Evolutionary conservation across 306 rosid genomes (phyloP).

Genomic region (Cucurbita pepo): DNA sequence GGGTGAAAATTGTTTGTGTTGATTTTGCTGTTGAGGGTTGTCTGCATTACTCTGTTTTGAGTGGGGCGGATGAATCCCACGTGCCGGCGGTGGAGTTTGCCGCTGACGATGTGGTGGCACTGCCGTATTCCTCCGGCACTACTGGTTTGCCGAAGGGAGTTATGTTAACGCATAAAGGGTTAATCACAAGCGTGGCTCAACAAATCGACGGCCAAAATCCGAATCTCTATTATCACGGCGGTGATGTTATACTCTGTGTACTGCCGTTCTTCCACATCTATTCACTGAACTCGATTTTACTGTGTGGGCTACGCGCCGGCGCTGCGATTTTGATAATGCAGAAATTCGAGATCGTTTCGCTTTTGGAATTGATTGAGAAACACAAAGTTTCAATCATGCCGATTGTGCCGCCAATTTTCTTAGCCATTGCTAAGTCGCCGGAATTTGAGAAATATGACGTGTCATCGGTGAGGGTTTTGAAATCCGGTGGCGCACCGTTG

Average conservation of each 20-base stretch:
- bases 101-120: slow-evolving; percentile 39
- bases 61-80: slow-evolving; percentile 10
- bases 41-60: slow-evolving; percentile 36
- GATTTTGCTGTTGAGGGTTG: slow-evolving; percentile 21
- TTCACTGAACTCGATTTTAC: slow-evolving; percentile 59
- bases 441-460: slow-evolving; percentile 36
- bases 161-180: slow-evolving; percentile 68
- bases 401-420: slow-evolving; percentile 47
- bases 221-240: slow-evolving; percentile 25
- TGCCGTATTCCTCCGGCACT: slow-evolving; percentile 78
- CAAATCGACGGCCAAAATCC: slow-evolving; percentile 86
- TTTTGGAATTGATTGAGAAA: slow-evolving; percentile 26
- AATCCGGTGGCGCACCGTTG: slow-evolving; percentile 72
- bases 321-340: slow-evolving; percentile 53
- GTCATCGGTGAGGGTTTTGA: slow-evolving; percentile 37
- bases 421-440: slow-evolving; percentile 38
- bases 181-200: slow-evolving; percentile 52
- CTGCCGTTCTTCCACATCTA: slow-evolving; percentile 63
- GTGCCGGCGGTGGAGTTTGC: slow-evolving; percentile 16
- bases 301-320: slow-evolving; percentile 52
- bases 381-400: slow-evolving; percentile 35
- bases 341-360: slow-evolving; percentile 36
- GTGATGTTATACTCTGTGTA: slow-evolving; percentile 54
- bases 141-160: slow-evolving; percentile 75
- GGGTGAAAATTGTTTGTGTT: slow-evolving; percentile 17